Evolutionary conservation across 2,329 filamentous ascomycete species (phyloP).

Genomic region (Amesomyces nigricolor): DNA sequence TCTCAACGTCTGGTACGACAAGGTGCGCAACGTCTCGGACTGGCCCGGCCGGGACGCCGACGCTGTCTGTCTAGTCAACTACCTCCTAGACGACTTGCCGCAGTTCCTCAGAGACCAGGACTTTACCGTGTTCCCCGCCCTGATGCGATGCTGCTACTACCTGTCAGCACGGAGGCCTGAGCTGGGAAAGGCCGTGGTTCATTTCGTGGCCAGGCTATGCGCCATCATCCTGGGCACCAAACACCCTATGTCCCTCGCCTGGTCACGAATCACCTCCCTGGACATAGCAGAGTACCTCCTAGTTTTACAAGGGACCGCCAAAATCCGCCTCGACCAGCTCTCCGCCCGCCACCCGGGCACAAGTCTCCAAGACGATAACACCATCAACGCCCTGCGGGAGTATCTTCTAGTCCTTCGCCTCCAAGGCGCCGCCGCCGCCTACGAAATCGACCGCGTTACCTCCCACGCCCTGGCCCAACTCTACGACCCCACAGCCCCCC

Average conservation of each 20-base stretch:
- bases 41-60: slow-evolving; percentile 18
- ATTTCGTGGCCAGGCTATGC: slow-evolving; percentile 18
- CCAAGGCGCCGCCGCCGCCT: slow-evolving; percentile 1
- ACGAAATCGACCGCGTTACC: slow-evolving; percentile 18
- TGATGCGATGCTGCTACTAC: slow-evolving; percentile 19
- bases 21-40: slow-evolving; percentile 20
- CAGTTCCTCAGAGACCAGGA: slow-evolving; percentile 26
- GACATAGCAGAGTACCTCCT: slow-evolving; percentile 6
- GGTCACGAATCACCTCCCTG: slow-evolving; percentile 13
- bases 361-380: slow-evolving; percentile 4
- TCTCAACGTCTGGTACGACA: slow-evolving; percentile 23
- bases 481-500: neutral
- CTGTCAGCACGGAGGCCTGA: slow-evolving; percentile 10
- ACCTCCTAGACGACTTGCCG: slow-evolving; percentile 24
- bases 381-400: slow-evolving; percentile 14
- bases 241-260: slow-evolving; percentile 19
- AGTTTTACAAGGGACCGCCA: slow-evolving; percentile 13
- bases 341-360: neutral
- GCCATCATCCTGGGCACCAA: slow-evolving; percentile 11
- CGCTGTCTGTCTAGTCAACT: slow-evolving; percentile 22
- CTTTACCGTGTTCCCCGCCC: slow-evolving; percentile 20
- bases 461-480: slow-evolving; percentile 1
- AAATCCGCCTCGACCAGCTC: slow-evolving; percentile 18
- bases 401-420: slow-evolving; percentile 16
- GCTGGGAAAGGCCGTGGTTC: slow-evolving; percentile 10